phyloP scores from a whole-genome alignment of 306 rosid genomes.

The Cucurbita ficifolia region DNA sequence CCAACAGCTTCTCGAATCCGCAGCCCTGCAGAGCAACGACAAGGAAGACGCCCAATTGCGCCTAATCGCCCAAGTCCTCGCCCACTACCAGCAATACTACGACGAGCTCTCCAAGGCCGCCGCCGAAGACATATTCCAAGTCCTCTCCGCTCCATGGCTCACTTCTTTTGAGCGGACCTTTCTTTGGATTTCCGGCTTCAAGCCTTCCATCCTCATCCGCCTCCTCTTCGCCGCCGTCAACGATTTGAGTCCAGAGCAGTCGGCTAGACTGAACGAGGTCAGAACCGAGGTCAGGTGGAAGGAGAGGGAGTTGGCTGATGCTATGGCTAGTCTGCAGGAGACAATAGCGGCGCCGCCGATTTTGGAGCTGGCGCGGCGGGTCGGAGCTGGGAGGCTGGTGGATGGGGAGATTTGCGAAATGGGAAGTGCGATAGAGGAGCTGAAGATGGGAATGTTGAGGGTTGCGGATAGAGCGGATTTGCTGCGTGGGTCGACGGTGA shows the following conservation, averaged over 20 bases:
- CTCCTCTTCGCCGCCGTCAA: conserved; percentile 4
- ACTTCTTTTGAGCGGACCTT: conserved; percentile 16
- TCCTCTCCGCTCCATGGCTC: conserved; percentile 26
- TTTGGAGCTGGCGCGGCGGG: conserved; percentile 1
- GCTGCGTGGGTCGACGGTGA: conserved; percentile 16
- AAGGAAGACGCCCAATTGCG: background rate
- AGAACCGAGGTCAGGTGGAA: conserved; percentile 2
- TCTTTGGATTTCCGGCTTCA: conserved; percentile 30
- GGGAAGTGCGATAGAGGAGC: conserved; percentile 8
- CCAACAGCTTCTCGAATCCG: too few species aligned
- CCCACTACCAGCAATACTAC: conserved; percentile 26
- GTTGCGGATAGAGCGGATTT: conserved; percentile 12
- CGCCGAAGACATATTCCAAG: conserved; percentile 14
- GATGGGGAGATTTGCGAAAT: conserved; percentile 5
- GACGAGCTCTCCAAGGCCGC: conserved; percentile 7
- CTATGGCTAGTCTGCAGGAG: conserved; percentile 25
- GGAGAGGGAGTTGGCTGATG: conserved; percentile 14
- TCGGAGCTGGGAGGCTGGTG: conserved; percentile 4
- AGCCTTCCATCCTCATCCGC: conserved; percentile 13
- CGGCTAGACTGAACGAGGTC: background rate
- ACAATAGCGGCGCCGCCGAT: conserved; percentile 17
- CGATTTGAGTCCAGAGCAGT: conserved; percentile 8
- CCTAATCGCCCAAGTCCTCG: conserved; percentile 15
- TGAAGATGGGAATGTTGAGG: conserved; percentile 11
- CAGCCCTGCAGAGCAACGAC: too few species aligned